These are phyloP conservation scores for Sphagnurus paluster DNA, from an alignment of 1,284 basidiomycete species.

Conservation along the genomic window DNA sequence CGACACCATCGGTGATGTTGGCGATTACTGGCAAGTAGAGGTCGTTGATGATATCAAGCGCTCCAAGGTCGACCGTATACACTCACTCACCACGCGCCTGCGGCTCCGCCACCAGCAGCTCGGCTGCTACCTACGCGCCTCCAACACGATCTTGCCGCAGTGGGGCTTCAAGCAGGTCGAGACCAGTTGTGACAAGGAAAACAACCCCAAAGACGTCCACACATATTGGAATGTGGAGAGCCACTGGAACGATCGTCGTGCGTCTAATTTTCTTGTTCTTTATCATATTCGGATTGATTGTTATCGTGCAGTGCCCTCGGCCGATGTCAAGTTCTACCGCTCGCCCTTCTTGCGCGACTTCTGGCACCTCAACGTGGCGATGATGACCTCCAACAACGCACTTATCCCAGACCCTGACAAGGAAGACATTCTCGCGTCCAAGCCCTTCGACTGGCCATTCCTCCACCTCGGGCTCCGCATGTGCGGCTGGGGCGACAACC, in stretches of 20 bases:
- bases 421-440: conserved; percentile 93
- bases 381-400: conserved; percentile 99
- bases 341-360: conserved; percentile 97
- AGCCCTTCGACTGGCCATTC: conserved; percentile 93
- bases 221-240: conserved; percentile 99
- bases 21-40: conserved; percentile 94
- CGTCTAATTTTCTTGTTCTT: conserved; percentile 33
- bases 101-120: conserved; percentile 79
- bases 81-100: conserved; percentile 88
- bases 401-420: conserved; percentile 97
- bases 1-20: conserved; percentile 78
- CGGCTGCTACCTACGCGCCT: conserved; percentile 90
- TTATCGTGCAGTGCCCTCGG: conserved; percentile 68
- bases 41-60: conserved; percentile 88
- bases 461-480: conserved; percentile 88
- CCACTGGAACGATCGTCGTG: conserved; percentile 92
- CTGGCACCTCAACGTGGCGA: conserved; percentile 98
- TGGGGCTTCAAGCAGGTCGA: conserved; percentile 99
- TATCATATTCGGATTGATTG: not conserved
- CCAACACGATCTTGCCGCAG: conserved; percentile 88
- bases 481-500: conserved; percentile 93
- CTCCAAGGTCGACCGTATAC: conserved; percentile 66
- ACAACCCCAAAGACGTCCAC: conserved; percentile 80
- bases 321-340: conserved; percentile 80
- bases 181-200: conserved; percentile 90